Conservation (phyloP, 2,329 filamentous ascomycete species). For the Aspergillus flavus region DNA sequence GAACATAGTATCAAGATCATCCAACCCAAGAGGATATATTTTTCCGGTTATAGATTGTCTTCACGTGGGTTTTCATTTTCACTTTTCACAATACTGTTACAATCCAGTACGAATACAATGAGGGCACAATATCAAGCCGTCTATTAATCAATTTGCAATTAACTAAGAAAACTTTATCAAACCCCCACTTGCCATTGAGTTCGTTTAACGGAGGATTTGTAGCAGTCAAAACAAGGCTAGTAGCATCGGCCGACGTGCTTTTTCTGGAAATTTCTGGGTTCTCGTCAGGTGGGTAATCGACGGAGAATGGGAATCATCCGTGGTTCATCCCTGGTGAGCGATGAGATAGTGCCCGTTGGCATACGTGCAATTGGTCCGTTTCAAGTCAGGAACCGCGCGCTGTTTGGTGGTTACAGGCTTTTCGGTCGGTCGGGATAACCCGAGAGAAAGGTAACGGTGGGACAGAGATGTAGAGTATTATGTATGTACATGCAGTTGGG, state of each 20-base stretch:
- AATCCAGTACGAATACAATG: background rate
- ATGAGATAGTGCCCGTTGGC: background rate
- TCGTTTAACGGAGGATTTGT: constrained; percentile 2
- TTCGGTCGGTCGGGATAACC: background rate
- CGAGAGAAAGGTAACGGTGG: background rate
- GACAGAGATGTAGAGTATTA: background rate
- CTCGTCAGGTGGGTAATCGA: background rate
- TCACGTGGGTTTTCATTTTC: background rate
- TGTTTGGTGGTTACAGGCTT: constrained; percentile 2
- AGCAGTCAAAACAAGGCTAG: background rate
- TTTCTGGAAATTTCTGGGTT: constrained; percentile 6
- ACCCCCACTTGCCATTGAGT: background rate
- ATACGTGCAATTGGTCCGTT: background rate
- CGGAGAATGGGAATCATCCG: constrained; percentile 1
- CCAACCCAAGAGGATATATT: background rate
- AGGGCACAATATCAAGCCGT: background rate
- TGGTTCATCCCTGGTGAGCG: background rate
- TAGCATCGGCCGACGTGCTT: background rate
- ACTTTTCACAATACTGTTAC: background rate
- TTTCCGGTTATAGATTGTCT: background rate
- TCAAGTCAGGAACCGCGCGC: background rate
- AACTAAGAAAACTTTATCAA: background rate
- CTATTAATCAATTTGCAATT: background rate
- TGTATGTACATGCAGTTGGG: background rate
- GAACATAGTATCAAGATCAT: background rate